Percentiles rank a stretch among this genome's conserved stretches.
Conservation (phyloP, 2,329 filamentous ascomycete species). For the Tolypocladium pustulatum region DNA sequence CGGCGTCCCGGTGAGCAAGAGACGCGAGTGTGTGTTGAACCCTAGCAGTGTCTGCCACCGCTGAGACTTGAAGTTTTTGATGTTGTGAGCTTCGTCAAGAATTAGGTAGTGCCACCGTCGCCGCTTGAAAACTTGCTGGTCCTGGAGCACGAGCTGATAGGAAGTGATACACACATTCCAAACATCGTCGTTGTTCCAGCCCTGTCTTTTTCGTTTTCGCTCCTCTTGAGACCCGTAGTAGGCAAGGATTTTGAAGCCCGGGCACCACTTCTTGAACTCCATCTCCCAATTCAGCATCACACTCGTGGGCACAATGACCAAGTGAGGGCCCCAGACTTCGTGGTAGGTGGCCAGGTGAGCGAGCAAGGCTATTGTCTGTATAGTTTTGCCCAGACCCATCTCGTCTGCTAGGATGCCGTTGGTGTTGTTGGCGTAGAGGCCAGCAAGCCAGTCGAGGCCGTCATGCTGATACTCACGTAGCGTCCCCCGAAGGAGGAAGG, state of each 20-base stretch:
- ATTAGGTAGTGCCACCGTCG: slow-evolving; percentile 97
- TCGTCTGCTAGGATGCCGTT: slow-evolving; percentile 97
- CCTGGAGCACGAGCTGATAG: slow-evolving; percentile 90
- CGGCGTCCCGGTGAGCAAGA: slow-evolving; percentile 87
- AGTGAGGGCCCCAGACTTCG: slow-evolving; percentile 88
- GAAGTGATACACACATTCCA: slow-evolving; percentile 99
- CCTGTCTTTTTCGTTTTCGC: slow-evolving; percentile 77
- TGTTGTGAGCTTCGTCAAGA: slow-evolving; percentile 96
- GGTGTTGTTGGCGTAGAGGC: slow-evolving; percentile 81
- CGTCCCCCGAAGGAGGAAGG: slow-evolving; percentile 75
- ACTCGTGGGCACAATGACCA: slow-evolving; percentile 93
- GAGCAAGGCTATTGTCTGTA: slow-evolving; percentile 89
- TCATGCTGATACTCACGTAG: slow-evolving; percentile 94
- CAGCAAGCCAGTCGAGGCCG: slow-evolving; percentile 94
- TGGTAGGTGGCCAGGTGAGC: slow-evolving; percentile 87
- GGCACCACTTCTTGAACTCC: slow-evolving; percentile 99
- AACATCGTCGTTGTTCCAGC: slow-evolving; percentile 85
- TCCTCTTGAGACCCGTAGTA: slow-evolving; percentile 95
- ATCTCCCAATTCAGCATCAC: slow-evolving; percentile 99
- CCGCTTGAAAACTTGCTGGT: slow-evolving; percentile 87
- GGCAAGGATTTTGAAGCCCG: slow-evolving; percentile 93
- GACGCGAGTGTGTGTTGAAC: slow-evolving; percentile 79
- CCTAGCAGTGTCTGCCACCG: slow-evolving; percentile 91
- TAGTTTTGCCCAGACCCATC: slow-evolving; percentile 97
- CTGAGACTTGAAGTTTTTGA: slow-evolving; percentile 98